Percentiles rank a stretch among this genome's conserved stretches.
Conservation (phyloP, 164 flowering plant genomes). For the Macadamia integrifolia region DNA sequence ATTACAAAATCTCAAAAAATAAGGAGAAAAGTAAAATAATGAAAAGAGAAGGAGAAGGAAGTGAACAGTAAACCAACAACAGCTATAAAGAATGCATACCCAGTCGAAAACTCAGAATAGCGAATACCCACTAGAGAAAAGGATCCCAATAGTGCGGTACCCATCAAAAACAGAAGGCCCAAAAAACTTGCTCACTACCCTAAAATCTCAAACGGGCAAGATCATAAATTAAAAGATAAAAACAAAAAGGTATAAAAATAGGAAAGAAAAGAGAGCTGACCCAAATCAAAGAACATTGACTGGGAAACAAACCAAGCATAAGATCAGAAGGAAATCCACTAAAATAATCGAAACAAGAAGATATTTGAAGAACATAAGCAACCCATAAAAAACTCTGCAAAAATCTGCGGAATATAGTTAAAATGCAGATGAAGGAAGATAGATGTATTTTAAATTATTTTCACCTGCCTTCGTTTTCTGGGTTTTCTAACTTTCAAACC, state of each 20-base stretch:
- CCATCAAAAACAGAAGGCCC: slow-evolving; percentile 12
- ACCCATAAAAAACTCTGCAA: not conserved
- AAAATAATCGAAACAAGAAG: slow-evolving; percentile 1
- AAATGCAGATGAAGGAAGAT: slow-evolving; percentile 4
- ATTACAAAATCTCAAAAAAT: slow-evolving; percentile 12
- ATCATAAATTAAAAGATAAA: not conserved
- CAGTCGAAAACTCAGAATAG: not conserved
- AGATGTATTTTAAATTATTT: slow-evolving; percentile 1
- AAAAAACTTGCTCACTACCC: slow-evolving; percentile 9
- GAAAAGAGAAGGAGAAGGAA: slow-evolving; percentile 9
- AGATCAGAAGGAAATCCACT: not conserved
- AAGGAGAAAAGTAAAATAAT: slow-evolving; percentile 12
- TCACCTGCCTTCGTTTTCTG: not conserved
- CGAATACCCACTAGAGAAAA: slow-evolving; percentile 17
- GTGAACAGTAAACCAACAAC: not conserved
- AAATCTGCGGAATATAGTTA: slow-evolving; percentile 19
- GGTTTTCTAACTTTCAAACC: too few species aligned
- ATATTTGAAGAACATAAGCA: not conserved
- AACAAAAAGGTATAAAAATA: not conserved
- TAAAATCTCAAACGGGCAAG: slow-evolving; percentile 3
- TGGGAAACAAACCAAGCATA: slow-evolving; percentile 8
- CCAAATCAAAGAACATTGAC: slow-evolving; percentile 12
- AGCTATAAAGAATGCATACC: not conserved
- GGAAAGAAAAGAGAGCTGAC: not conserved
- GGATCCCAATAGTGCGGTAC: slow-evolving; percentile 6